phyloP scores from a whole-genome alignment of 1,284 basidiomycete species.

The Bjerkandera adusta region DNA sequence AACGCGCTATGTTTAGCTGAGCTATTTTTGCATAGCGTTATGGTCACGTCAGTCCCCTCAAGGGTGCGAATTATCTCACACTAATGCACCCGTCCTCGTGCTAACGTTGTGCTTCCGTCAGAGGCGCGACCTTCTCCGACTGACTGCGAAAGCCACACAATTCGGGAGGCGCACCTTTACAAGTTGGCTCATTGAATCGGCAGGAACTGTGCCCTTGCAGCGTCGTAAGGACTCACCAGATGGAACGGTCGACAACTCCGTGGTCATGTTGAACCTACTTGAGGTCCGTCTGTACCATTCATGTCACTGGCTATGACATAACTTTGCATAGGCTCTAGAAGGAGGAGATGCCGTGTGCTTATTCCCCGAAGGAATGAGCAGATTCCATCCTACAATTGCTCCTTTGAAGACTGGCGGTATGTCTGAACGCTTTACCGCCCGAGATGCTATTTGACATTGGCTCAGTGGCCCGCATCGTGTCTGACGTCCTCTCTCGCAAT shows the following conservation, averaged over 20 bases:
- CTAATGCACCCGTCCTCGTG: background rate
- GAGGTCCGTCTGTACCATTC: conserved; percentile 40
- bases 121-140: conserved; percentile 74
- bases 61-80: conserved; percentile 40
- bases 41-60: conserved; percentile 68
- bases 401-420: conserved; percentile 82
- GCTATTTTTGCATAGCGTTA: conserved; percentile 42
- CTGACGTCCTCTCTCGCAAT: conserved; percentile 74
- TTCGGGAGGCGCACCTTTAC: conserved; percentile 82
- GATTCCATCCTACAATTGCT: conserved; percentile 80
- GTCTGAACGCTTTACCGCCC: conserved; percentile 17
- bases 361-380: conserved; percentile 82
- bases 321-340: conserved; percentile 59
- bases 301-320: background rate
- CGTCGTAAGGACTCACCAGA: conserved; percentile 67
- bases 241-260: conserved; percentile 59
- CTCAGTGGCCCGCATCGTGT: conserved; percentile 75
- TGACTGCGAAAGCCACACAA: conserved; percentile 84
- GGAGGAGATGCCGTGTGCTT: conserved; percentile 77
- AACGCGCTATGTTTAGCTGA: background rate
- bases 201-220: conserved; percentile 80
- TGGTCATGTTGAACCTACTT: conserved; percentile 65
- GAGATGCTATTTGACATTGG: background rate
- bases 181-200: conserved; percentile 85
- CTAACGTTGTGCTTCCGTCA: conserved; percentile 12